Base-by-base conservation (phyloP, 257 asterid species). In the Solanum appendiculatum region DNA sequence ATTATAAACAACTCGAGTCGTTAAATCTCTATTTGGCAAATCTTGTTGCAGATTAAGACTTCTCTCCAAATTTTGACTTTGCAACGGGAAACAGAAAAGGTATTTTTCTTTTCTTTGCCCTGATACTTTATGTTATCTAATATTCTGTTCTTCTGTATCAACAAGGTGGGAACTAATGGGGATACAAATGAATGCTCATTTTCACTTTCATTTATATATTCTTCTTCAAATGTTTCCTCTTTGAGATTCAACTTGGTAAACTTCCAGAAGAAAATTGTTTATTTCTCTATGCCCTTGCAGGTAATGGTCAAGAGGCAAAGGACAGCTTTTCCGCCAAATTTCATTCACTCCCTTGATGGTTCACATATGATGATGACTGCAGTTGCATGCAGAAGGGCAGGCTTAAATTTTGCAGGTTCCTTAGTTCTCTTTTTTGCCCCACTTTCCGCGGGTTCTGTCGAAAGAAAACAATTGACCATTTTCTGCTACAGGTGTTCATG, bases 281-380 rank as follows among this genome's bases (percentile, higher is more conserved):
- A 63, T 36, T 39, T 84, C 44, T 42, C 56, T 74, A 39, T 31
- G 13, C 85, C 91, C 60, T 58, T 75, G 86, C 88, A 97, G 99
- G 92, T 97, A 87, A 93, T 97, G 97, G 99, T 88, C 74, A 94
- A 91, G 94, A 91, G 98, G 93, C 99, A 97, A 86, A 92, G 93
- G 88, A 95, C 99, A 46, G 99, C 99, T 80, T 97, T 97, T 88
- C 98, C 99, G 58, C 99, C 99, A 3, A 97, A 97, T 88, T 97
- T 97, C 88, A 98, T 97, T 86, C 99, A 97, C 87, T 97, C 99
- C 37, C 98, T 97, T 33, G 99, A 97, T 88, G 96, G 99, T 88
- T 93, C 99, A 48, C 99, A 97, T 87, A 97, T 97, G 99, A 97
- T 97, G 99, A 97, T 97, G 99, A 97, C 99, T 21, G 99, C 99